Evolutionary conservation across 495 filamentous ascomycete species (phyloP).

Genomic region (Saxispiralis lemnorum): DNA sequence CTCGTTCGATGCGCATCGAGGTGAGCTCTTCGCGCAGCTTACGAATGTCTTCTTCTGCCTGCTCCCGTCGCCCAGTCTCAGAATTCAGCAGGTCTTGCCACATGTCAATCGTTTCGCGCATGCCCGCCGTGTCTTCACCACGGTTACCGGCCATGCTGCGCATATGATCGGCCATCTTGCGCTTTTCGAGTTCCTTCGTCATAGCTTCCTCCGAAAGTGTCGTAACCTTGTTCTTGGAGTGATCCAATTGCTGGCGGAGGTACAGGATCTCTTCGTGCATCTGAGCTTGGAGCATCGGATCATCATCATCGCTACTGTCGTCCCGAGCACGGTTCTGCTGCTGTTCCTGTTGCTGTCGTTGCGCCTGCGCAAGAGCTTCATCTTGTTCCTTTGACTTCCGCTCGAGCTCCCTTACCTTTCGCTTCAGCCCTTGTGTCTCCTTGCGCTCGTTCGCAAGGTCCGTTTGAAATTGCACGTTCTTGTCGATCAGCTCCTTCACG

Average conservation of each 20-base stretch:
- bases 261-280: slow-evolving; percentile 72
- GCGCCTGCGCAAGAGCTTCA: slow-evolving; percentile 36
- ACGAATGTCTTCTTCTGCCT: slow-evolving; percentile 74
- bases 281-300: slow-evolving; percentile 49
- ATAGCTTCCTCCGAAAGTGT: slow-evolving; percentile 58
- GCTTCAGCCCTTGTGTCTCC: slow-evolving; percentile 64
- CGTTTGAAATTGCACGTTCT: slow-evolving; percentile 90
- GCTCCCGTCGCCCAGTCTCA: slow-evolving; percentile 75
- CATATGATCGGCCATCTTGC: slow-evolving; percentile 61
- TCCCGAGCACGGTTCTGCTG: slow-evolving; percentile 19
- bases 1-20: slow-evolving; percentile 13
- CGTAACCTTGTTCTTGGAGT: slow-evolving; percentile 67
- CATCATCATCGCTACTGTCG: slow-evolving; percentile 32
- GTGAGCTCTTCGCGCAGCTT: slow-evolving; percentile 64
- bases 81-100: slow-evolving; percentile 93
- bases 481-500: slow-evolving; percentile 88
- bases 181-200: slow-evolving; percentile 60
- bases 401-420: slow-evolving; percentile 67
- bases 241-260: slow-evolving; percentile 65
- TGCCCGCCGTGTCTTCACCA: slow-evolving; percentile 48
- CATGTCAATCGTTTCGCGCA: slow-evolving; percentile 77
- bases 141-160: slow-evolving; percentile 47
- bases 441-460: slow-evolving; percentile 71
- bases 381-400: slow-evolving; percentile 63
- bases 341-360: slow-evolving; percentile 24